Percentiles rank a stretch among this genome's conserved stretches.
phyloP scores from a whole-genome alignment of 352 stramenopile species.

The Globisporangium apiculatum region DNA sequence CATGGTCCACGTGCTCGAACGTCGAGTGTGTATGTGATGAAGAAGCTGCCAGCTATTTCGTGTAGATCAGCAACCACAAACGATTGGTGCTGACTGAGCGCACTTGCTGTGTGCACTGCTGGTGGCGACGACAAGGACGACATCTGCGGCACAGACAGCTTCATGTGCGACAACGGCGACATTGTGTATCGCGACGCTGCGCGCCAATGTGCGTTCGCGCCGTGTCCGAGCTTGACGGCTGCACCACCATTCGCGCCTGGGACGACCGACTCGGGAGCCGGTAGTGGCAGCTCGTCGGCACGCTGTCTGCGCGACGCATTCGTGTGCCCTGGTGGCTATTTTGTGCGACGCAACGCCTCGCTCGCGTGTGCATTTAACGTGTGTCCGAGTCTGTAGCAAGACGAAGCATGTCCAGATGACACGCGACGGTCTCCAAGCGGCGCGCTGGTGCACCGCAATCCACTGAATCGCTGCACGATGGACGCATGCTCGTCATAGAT shows the following conservation, averaged over 20 bases:
- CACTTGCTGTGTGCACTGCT: not conserved
- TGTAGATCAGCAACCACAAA: not conserved
- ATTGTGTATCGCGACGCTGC: slow-evolving; percentile 6
- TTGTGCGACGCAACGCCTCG: slow-evolving; percentile 6
- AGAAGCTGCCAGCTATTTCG: not conserved
- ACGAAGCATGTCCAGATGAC: not conserved
- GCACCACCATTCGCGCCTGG: not conserved
- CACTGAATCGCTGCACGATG: slow-evolving; percentile 3
- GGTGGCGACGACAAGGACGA: not conserved
- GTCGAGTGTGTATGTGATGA: no score
- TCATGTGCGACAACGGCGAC: slow-evolving; percentile 7
- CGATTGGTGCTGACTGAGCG: no score
- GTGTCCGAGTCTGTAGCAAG: slow-evolving; percentile 1
- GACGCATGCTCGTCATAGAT: slow-evolving; percentile 1
- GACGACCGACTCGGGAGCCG: not conserved
- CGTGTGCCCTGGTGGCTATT: slow-evolving; percentile 6
- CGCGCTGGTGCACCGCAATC: not conserved
- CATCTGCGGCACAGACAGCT: slow-evolving; percentile 1
- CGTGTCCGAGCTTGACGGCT: not conserved
- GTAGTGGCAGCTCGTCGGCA: not conserved
- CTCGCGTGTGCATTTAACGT: slow-evolving; percentile 4
- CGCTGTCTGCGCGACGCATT: slow-evolving; percentile 6
- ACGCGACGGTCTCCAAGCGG: not conserved
- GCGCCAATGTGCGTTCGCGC: slow-evolving; percentile 1
- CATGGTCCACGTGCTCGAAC: not conserved